Evolutionary conservation across 2,329 filamentous ascomycete genomes (phyloP).

Genomic region (Nectriaceae sp.): DNA sequence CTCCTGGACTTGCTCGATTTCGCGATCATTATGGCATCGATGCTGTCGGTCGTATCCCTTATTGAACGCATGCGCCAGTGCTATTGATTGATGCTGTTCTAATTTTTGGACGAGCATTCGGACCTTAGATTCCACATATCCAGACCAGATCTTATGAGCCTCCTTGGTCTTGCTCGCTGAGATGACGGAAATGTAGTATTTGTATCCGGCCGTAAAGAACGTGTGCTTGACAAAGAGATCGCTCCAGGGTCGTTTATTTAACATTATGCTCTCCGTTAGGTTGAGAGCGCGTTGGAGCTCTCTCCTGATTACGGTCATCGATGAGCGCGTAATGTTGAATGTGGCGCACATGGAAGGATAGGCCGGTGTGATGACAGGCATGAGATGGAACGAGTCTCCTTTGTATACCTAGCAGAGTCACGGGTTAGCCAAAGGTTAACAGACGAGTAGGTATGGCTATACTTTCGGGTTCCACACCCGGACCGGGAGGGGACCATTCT

Average conservation of each 20-base stretch:
- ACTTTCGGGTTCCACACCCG: constrained; percentile 95
- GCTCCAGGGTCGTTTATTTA: constrained; percentile 77
- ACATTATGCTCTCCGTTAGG: constrained; percentile 78
- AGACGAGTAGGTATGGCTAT: constrained; percentile 11
- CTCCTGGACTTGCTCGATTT: constrained; percentile 55
- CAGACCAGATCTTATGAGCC: constrained; percentile 83
- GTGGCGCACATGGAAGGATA: constrained; percentile 98
- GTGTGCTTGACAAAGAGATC: constrained; percentile 87
- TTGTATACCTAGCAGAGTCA: constrained; percentile 64
- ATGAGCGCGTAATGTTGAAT: constrained; percentile 88
- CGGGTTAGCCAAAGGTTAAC: background rate
- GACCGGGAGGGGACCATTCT: constrained; percentile 77
- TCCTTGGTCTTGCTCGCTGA: constrained; percentile 82
- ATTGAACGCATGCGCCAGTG: constrained; percentile 86
- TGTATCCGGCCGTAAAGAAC: constrained; percentile 92
- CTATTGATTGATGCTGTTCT: constrained; percentile 78
- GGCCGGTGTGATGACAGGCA: constrained; percentile 97
- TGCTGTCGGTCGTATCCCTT: constrained; percentile 89
- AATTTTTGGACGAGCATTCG: constrained; percentile 81
- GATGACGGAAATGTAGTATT: constrained; percentile 91
- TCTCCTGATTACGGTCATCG: constrained; percentile 78
- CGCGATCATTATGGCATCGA: constrained; percentile 57
- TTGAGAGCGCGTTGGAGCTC: constrained; percentile 79
- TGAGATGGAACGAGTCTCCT: constrained; percentile 81
- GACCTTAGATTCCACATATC: constrained; percentile 91